Conservation (phyloP, 2,329 filamentous ascomycete genomes). For the Sporothrix protearum region DNA sequence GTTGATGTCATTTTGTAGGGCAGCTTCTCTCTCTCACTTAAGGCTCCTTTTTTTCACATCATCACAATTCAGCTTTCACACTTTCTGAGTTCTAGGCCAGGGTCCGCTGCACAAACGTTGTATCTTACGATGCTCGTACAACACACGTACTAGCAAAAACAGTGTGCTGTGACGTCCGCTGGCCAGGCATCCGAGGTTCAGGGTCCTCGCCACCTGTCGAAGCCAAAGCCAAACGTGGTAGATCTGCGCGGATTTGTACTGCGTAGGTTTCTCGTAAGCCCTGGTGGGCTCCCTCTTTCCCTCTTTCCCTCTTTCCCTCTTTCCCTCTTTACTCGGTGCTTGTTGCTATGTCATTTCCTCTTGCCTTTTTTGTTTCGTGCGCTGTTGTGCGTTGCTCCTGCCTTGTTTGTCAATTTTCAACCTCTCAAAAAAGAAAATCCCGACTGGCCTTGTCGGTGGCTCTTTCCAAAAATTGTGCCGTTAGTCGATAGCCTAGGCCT, state of each 20-base stretch:
- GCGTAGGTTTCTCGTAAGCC: not conserved
- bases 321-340: too few species aligned
- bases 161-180: not conserved
- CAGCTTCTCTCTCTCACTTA: too few species aligned
- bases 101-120: not conserved
- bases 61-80: not conserved
- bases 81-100: not conserved
- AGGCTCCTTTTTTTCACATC: not conserved
- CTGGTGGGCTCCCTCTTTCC: not conserved
- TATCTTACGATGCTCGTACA: not conserved
- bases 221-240: not conserved
- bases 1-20: not conserved
- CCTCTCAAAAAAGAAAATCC: not conserved
- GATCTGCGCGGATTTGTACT: not conserved
- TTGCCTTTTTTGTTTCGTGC: not conserved
- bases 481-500: not conserved
- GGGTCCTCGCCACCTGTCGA: not conserved
- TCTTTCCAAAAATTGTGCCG: not conserved
- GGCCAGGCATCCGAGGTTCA: not conserved
- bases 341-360: too few species aligned
- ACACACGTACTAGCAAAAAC: not conserved
- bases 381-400: not conserved
- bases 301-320: too few species aligned
- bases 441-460: not conserved
- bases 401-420: not conserved